A percentile compares a stretch with the other conserved stretches of the same genome.
Evolutionary conservation across 192 early-diverging fungal species (phyloP).

Genomic region (Mortierella antarctica): DNA sequence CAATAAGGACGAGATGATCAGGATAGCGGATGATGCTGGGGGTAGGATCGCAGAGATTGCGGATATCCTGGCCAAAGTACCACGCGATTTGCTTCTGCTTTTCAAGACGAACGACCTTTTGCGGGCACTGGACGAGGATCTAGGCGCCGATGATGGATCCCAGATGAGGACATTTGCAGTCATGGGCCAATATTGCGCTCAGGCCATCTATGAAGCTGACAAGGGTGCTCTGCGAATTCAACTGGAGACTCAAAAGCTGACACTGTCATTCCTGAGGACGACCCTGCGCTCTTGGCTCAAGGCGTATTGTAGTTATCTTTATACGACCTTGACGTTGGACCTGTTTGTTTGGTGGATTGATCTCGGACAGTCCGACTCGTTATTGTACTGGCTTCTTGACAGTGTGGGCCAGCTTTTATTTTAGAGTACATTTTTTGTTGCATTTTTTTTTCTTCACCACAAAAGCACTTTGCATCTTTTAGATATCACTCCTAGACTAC

Average conservation of each 20-base stretch:
- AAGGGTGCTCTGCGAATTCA: constrained; percentile 1
- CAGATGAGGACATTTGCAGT: constrained; percentile 55
- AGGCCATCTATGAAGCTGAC: constrained; percentile 42
- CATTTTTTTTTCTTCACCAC: background rate
- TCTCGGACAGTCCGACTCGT: constrained; percentile 22
- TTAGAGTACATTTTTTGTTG: background rate
- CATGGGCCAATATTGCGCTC: constrained; percentile 51
- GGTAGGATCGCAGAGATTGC: constrained; percentile 70
- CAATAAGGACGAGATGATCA: constrained; percentile 40
- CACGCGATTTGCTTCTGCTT: constrained; percentile 85
- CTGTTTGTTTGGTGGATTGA: constrained; percentile 50
- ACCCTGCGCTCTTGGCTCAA: constrained; percentile 31
- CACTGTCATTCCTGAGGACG: constrained; percentile 11
- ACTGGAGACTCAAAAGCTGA: background rate
- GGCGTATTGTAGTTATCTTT: constrained; percentile 22
- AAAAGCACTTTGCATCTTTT: background rate
- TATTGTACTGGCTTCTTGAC: constrained; percentile 4
- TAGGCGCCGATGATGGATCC: constrained; percentile 52
- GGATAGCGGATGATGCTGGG: constrained; percentile 45
- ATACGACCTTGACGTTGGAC: constrained; percentile 31
- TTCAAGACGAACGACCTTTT: constrained; percentile 95
- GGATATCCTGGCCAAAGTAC: constrained; percentile 84
- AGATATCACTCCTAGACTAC: too few relatives aligned
- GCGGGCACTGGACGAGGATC: constrained; percentile 71
- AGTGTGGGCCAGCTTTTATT: constrained; percentile 6